Evolutionary conservation across 768 basidiomycete species (phyloP).

Genomic region (Leccinum barrowsii): DNA sequence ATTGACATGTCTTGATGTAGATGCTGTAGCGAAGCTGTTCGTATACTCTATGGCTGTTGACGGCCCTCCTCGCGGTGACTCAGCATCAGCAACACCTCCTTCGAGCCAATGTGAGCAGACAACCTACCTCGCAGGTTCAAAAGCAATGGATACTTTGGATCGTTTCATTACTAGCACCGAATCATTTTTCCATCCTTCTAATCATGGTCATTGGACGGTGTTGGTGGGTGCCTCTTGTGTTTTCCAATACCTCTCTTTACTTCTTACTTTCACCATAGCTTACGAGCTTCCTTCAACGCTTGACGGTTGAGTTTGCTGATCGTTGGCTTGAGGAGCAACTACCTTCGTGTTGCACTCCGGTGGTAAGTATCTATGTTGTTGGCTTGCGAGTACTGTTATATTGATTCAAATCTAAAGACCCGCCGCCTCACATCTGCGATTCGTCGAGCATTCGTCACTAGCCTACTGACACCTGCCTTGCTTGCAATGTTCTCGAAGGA

Average conservation of each 20-base stretch:
- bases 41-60: constrained; percentile 90
- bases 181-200: constrained; percentile 93
- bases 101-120: constrained; percentile 44
- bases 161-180: constrained; percentile 89
- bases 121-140: constrained; percentile 77
- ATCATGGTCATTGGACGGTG: constrained; percentile 79
- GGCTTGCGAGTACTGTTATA: background rate
- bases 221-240: constrained; percentile 13
- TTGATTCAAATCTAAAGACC: constrained; percentile 37
- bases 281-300: constrained; percentile 77
- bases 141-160: constrained; percentile 83
- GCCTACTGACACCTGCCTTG: constrained; percentile 80
- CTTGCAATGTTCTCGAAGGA: constrained; percentile 92
- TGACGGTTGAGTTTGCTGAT: constrained; percentile 74
- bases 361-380: constrained; percentile 34
- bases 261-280: constrained; percentile 41
- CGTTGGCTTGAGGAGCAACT: constrained; percentile 78
- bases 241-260: constrained; percentile 7
- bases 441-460: constrained; percentile 76
- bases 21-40: constrained; percentile 77
- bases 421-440: constrained; percentile 80
- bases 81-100: constrained; percentile 58
- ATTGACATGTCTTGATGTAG: constrained; percentile 33
- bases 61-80: constrained; percentile 51
- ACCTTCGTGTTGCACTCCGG: constrained; percentile 73